Evolutionary conservation across 768 basidiomycete species (phyloP), one percentile per base, ranked within the genome.

Genomic region (Russula sp.): DNA sequence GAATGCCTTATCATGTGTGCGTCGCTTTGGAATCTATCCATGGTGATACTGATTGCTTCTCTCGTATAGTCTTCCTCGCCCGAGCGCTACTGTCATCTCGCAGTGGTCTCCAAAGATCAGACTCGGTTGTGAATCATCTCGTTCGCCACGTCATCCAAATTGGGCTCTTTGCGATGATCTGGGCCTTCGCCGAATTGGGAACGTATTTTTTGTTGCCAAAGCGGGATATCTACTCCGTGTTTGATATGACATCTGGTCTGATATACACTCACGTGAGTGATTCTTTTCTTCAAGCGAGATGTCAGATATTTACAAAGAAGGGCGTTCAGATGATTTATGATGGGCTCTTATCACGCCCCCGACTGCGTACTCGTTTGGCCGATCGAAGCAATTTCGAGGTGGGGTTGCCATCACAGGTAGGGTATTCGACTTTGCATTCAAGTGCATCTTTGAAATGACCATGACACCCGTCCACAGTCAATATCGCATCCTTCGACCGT

Each of bases 261-360:
- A 58, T 58, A 32, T 58, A 58, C 48, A 58, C 57, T 3, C 57
- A 58, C 47, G 57, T 58, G 47, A 39, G 38, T 49, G 11, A 9
- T 25, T 14, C 35, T 47, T 13, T 9, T 7, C 25, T 58, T 9
- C 36, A 22, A 46, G 14, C 6, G 8, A 48, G 14, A 7, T 54
- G 10, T 14, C 29, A 39, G 9, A 32, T 39, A 11, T 39, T 58
- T 10, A 48, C 35, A 29, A 5, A 20, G 39, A 32, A 47, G 1
- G 25, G 5, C n/a, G n/a, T 38, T n/a, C 20, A 56, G 55, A 56
- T 56, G 55, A 47, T 56, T 25, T 58, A 29, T 48, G 57, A 58
- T 6, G 43, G 42, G 10, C 57, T 58, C 2, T 22, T 58, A 11
- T 49, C 47, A 6, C 57, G 57, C 2, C 13, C 57, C 2, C 22